phyloP scores from a whole-genome alignment of 2,329 filamentous ascomycete genomes.

The Salinomyces thailandicus region DNA sequence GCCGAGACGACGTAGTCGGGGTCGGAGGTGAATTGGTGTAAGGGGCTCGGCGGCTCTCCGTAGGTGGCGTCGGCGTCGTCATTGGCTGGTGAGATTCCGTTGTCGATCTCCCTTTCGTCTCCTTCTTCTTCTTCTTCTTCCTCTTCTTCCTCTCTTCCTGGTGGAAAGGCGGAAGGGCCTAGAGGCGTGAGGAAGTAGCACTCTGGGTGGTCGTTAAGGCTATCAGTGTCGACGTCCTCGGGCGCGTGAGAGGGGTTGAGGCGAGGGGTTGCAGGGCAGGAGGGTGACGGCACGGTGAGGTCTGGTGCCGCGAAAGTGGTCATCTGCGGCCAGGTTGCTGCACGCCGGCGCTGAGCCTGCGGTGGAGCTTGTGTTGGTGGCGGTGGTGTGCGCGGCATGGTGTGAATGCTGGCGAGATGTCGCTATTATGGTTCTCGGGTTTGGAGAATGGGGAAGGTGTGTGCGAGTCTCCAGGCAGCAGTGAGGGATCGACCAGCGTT shows the following conservation, averaged over 20 bases:
- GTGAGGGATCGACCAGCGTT: too few relatives aligned
- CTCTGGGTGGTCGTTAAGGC: slow-evolving; percentile 20
- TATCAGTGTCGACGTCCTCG: slow-evolving; percentile 17
- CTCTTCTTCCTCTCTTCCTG: too few relatives aligned
- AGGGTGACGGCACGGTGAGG: background rate
- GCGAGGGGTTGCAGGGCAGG: background rate
- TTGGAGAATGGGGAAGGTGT: too few relatives aligned
- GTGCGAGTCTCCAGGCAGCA: too few relatives aligned
- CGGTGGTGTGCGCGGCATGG: too few relatives aligned
- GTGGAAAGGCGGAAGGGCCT: too few relatives aligned
- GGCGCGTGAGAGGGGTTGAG: background rate
- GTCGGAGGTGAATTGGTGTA: slow-evolving; percentile 21
- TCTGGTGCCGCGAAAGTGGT: background rate
- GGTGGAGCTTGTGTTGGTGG: background rate
- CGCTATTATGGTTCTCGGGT: too few relatives aligned
- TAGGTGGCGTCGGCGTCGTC: too few relatives aligned
- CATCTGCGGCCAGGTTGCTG: slow-evolving; percentile 3
- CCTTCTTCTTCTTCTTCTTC: too few relatives aligned
- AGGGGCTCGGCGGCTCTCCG: too few relatives aligned
- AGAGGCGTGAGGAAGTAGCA: slow-evolving; percentile 24
- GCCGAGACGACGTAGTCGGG: slow-evolving; percentile 24
- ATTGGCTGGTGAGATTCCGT: too few relatives aligned
- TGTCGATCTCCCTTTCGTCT: background rate
- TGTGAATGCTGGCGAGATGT: too few relatives aligned
- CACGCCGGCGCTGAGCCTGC: slow-evolving; percentile 2